phyloP scores from a whole-genome alignment of 148 eudicot genomes.

The Agrostemma githago region DNA sequence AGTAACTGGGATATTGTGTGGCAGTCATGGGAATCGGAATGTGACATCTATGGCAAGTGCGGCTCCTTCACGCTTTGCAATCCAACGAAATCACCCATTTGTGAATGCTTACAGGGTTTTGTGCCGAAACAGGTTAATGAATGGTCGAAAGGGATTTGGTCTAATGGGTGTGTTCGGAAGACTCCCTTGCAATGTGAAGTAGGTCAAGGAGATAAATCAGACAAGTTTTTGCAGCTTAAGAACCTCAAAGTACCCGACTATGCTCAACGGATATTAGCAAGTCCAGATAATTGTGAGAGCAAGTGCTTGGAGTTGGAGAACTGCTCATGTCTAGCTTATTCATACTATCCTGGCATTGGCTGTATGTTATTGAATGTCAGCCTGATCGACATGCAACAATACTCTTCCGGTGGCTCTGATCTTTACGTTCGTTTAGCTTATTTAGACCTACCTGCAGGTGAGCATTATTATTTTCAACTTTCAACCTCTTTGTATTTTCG shows the following conservation, averaged over 20 bases:
- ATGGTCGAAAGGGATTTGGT: constrained; percentile 48
- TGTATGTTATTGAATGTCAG: constrained; percentile 42
- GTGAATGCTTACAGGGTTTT: constrained; percentile 48
- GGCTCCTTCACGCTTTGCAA: constrained; percentile 39
- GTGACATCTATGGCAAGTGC: constrained; percentile 44
- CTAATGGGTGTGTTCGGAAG: constrained; percentile 44
- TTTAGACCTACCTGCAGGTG: constrained; percentile 31
- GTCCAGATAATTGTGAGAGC: constrained; percentile 27
- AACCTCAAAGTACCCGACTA: constrained; percentile 37
- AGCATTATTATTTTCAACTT: not conserved
- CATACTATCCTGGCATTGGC: constrained; percentile 28
- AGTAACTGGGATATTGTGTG: constrained; percentile 13
- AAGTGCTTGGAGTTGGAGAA: constrained; percentile 23
- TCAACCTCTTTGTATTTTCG: no score
- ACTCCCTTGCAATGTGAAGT: constrained; percentile 28
- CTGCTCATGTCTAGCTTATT: constrained; percentile 44
- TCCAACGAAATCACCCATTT: constrained; percentile 19
- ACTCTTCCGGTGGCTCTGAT: constrained; percentile 26
- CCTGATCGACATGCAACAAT: constrained; percentile 37
- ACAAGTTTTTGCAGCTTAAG: constrained; percentile 34
- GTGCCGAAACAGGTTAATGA: constrained; percentile 26
- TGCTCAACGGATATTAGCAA: not conserved
- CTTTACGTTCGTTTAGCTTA: constrained; percentile 39
- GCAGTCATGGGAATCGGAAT: constrained; percentile 14
- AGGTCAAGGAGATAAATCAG: constrained; percentile 15